Evolutionary conservation across 805 yeast species (phyloP).

Genomic region (Sugiyamaella smithiae): DNA sequence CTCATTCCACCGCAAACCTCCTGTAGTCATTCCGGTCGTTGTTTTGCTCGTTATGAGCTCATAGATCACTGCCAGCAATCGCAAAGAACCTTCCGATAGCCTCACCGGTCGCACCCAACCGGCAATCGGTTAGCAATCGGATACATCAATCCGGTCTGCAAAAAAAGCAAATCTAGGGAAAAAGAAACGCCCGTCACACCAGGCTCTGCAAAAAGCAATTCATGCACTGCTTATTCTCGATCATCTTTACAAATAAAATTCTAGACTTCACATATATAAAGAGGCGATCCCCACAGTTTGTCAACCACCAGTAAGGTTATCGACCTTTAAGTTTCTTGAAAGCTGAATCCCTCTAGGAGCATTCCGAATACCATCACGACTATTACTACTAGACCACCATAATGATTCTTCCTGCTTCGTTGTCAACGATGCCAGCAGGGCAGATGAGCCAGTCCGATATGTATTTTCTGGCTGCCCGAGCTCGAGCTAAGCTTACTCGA

Average conservation of each 20-base stretch:
- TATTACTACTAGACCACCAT: background rate
- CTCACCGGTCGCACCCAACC: background rate
- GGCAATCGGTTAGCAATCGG: slow-evolving; percentile 6
- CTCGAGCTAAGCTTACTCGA: slow-evolving; percentile 57
- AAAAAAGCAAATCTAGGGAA: background rate
- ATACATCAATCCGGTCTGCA: background rate
- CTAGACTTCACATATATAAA: background rate
- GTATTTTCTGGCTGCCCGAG: slow-evolving; percentile 61
- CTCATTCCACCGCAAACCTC: too few relatives aligned
- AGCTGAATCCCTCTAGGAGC: too few relatives aligned
- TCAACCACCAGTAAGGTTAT: too few relatives aligned
- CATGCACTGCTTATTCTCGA: slow-evolving; percentile 2
- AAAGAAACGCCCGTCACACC: background rate
- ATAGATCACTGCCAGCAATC: slow-evolving; percentile 2
- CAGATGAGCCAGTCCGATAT: slow-evolving; percentile 44
- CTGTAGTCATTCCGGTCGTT: too few relatives aligned
- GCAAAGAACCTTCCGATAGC: slow-evolving; percentile 2
- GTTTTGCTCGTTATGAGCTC: too few relatives aligned
- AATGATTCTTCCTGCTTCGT: slow-evolving; percentile 3
- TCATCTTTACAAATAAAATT: background rate
- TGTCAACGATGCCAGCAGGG: slow-evolving; percentile 24
- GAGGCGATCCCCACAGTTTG: background rate
- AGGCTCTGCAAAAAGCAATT: slow-evolving; percentile 1
- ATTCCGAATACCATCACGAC: background rate
- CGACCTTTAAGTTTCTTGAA: too few relatives aligned